Evolutionary conservation across 805 yeast genomes (phyloP).

Genomic region (Wickerhamiella allomyrinae): DNA sequence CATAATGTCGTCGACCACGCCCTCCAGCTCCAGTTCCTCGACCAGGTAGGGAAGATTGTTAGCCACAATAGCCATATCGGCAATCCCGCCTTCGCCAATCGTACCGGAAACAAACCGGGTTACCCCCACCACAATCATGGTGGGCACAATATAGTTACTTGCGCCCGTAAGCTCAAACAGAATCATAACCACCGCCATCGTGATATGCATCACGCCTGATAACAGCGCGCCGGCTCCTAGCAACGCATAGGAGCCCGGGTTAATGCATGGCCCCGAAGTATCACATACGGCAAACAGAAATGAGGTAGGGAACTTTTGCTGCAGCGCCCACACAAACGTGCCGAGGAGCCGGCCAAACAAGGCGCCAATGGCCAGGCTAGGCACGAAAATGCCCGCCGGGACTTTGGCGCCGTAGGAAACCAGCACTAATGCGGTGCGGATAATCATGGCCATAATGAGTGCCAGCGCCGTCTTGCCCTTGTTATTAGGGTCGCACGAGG

Average conservation of each 20-base stretch:
- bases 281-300: constrained; percentile 29
- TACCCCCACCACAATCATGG: constrained; percentile 87
- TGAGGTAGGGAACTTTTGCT: constrained; percentile 28
- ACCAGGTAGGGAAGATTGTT: constrained; percentile 79
- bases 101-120: constrained; percentile 67
- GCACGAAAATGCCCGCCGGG: constrained; percentile 94
- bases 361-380: constrained; percentile 95
- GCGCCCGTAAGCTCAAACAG: constrained; percentile 98
- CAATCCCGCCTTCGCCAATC: constrained; percentile 79
- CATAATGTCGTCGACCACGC: constrained; percentile 49
- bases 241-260: constrained; percentile 91
- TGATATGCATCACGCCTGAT: constrained; percentile 85
- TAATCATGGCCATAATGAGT: constrained; percentile 51
- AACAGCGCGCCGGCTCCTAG: constrained; percentile 93
- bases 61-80: constrained; percentile 83
- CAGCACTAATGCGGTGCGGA: constrained; percentile 58
- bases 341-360: constrained; percentile 85
- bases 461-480: constrained; percentile 31
- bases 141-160: constrained; percentile 75
- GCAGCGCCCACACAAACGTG: constrained; percentile 42
- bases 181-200: constrained; percentile 84
- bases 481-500: constrained; percentile 19
- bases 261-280: constrained; percentile 43
- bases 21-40: constrained; percentile 48
- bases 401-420: constrained; percentile 77